Conservation (phyloP, 352 stramenopile genomes). For the Globisporangium uncinulatum region DNA sequence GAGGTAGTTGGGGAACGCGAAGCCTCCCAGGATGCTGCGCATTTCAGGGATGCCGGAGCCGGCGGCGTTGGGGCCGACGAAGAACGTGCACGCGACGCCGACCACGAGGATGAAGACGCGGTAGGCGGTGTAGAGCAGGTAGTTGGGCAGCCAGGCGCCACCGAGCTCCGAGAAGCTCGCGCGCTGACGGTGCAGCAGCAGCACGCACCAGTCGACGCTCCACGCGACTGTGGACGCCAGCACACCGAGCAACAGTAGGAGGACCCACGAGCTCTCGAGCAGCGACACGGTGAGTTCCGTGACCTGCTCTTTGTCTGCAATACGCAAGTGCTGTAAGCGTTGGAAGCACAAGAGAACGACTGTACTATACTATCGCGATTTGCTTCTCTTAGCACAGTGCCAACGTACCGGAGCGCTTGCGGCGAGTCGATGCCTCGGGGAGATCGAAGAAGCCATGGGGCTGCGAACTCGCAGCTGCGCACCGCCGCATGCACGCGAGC, state of each 20-base stretch:
- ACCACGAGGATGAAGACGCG: conserved; percentile 56
- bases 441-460: too few species aligned
- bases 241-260: conserved; percentile 53
- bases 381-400: too few species aligned
- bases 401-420: too few species aligned
- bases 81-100: conserved; percentile 47
- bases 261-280: conserved; percentile 71
- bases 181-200: conserved; percentile 34
- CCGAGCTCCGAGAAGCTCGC: conserved; percentile 35
- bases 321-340: too few species aligned
- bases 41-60: conserved; percentile 79
- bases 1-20: conserved; percentile 64
- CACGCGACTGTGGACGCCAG: conserved; percentile 55
- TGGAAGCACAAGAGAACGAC: too few species aligned
- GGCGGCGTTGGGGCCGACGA: conserved; percentile 54
- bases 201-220: conserved; percentile 56
- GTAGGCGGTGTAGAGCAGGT: conserved; percentile 57
- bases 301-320: conserved; percentile 41
- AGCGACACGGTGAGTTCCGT: conserved; percentile 36
- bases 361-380: too few species aligned
- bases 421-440: too few species aligned
- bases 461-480: too few species aligned
- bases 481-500: too few species aligned
- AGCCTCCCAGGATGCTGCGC: conserved; percentile 68
- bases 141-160: conserved; percentile 42